These are phyloP conservation scores for Blyttiomyces sp. DNA, from an alignment of 371 early-diverging fungal species.

Conservation along the genomic window DNA sequence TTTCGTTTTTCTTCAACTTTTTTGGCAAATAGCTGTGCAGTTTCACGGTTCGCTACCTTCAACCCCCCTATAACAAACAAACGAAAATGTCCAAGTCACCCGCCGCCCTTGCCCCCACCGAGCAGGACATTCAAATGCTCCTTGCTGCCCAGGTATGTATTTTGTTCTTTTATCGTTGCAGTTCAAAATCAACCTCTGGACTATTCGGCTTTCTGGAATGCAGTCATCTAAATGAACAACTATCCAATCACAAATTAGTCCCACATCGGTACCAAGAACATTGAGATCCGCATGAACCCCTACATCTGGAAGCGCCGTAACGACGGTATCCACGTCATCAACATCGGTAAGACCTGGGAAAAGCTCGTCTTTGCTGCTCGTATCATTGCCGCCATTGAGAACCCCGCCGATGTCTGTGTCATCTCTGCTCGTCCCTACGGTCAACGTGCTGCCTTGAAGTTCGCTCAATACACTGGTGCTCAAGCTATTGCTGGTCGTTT, in stretches of 20 bases:
- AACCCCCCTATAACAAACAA: no score
- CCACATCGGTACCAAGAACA: constrained; percentile 73
- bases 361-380: constrained; percentile 99
- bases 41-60: no score
- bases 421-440: constrained; percentile 97
- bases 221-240: no score
- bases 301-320: constrained; percentile 92
- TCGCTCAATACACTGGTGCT: constrained; percentile 95
- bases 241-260: no score
- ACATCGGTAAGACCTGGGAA: constrained; percentile 99
- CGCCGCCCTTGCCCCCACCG: constrained; percentile 65
- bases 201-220: neutral
- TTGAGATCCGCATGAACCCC: constrained; percentile 80
- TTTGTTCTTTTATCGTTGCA: no score
- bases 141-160: constrained; percentile 94
- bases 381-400: constrained; percentile 93
- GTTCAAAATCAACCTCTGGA: neutral
- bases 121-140: constrained; percentile 88
- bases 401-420: constrained; percentile 93
- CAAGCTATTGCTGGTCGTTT: constrained; percentile 98
- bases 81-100: constrained; percentile 42
- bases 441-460: constrained; percentile 98
- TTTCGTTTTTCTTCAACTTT: no score
- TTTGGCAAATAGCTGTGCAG: no score
- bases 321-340: constrained; percentile 95